A percentile compares a stretch with the other conserved stretches of the same genome.
phyloP scores from a whole-genome alignment of 129 eudicot genomes.

The Mikania micrantha region DNA sequence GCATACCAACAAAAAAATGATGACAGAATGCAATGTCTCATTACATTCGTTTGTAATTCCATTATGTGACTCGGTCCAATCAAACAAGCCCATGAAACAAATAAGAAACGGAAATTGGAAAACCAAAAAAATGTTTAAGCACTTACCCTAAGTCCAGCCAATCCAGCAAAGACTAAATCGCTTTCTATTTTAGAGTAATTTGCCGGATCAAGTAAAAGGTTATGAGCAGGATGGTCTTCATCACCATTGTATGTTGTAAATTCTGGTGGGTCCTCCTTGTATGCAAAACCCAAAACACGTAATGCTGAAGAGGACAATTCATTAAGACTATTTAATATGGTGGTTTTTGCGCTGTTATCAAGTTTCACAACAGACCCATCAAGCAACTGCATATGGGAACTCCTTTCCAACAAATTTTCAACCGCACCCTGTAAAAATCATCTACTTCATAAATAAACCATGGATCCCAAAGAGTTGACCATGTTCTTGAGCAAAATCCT shows the following conservation, averaged over 20 bases:
- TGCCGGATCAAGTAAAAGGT: constrained; percentile 64
- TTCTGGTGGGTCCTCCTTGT: constrained; percentile 71
- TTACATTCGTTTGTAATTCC: no score
- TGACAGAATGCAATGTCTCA: no score
- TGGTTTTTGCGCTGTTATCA: constrained; percentile 37
- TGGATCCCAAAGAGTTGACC: not conserved
- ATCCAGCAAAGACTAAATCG: constrained; percentile 71
- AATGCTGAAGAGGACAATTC: constrained; percentile 69
- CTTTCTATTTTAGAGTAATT: constrained; percentile 85
- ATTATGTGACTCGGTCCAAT: not conserved
- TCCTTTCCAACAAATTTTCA: constrained; percentile 84
- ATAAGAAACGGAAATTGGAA: not conserved
- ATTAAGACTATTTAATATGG: constrained; percentile 57
- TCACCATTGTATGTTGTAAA: constrained; percentile 72
- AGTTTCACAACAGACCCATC: constrained; percentile 81
- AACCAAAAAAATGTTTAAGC: not conserved
- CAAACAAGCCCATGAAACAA: not conserved
- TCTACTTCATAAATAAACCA: constrained; percentile 1
- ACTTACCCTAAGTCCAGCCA: constrained; percentile 93
- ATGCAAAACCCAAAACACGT: constrained; percentile 95
- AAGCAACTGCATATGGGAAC: constrained; percentile 63
- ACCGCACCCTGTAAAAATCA: constrained; percentile 83
- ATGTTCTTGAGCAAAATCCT: not conserved
- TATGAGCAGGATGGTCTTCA: constrained; percentile 83
- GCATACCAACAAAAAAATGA: not conserved